A percentile compares a stretch with the other conserved stretches of the same genome.
Evolutionary conservation across 805 yeast genomes (phyloP).

Genomic region (Kodamaea restingae): DNA sequence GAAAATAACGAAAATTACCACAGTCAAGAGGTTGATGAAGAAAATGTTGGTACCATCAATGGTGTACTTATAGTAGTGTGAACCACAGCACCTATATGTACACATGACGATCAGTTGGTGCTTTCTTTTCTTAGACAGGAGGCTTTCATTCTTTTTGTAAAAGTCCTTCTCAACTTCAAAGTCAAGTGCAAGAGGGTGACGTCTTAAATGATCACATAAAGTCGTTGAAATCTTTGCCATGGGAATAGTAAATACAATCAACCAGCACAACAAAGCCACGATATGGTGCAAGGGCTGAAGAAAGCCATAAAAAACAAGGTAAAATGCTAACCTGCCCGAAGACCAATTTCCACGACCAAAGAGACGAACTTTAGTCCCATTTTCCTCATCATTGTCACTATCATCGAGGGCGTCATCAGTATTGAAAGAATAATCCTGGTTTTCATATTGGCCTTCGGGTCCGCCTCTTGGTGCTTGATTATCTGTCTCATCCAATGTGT

Average conservation of each 20-base stretch:
- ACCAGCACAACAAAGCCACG: slow-evolving; percentile 67
- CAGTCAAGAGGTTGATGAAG: slow-evolving; percentile 74
- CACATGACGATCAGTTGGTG: slow-evolving; percentile 69
- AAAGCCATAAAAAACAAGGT: slow-evolving; percentile 60
- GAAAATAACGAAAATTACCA: slow-evolving; percentile 77
- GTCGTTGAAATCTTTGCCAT: slow-evolving; percentile 78
- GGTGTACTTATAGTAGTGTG: slow-evolving; percentile 92
- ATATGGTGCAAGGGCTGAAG: slow-evolving; percentile 62
- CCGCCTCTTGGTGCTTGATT: slow-evolving; percentile 13
- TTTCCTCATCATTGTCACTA: slow-evolving; percentile 16
- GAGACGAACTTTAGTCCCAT: slow-evolving; percentile 48
- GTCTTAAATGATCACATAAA: slow-evolving; percentile 70
- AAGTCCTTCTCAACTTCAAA: slow-evolving; percentile 58
- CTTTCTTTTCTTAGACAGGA: slow-evolving; percentile 26
- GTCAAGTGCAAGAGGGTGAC: slow-evolving; percentile 87
- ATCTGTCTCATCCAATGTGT: slow-evolving; percentile 21
- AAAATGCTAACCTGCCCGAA: slow-evolving; percentile 74
- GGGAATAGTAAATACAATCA: slow-evolving; percentile 84
- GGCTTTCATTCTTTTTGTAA: slow-evolving; percentile 28
- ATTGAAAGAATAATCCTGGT: slow-evolving; percentile 4
- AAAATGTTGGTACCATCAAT: slow-evolving; percentile 95
- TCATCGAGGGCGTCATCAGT: slow-evolving; percentile 12
- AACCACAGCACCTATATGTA: slow-evolving; percentile 88
- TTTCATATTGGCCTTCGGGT: slow-evolving; percentile 15
- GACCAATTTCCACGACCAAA: slow-evolving; percentile 96